Evolutionary conservation across 1,284 basidiomycete genomes (phyloP).

Genomic region (Trichosporon sp.): DNA sequence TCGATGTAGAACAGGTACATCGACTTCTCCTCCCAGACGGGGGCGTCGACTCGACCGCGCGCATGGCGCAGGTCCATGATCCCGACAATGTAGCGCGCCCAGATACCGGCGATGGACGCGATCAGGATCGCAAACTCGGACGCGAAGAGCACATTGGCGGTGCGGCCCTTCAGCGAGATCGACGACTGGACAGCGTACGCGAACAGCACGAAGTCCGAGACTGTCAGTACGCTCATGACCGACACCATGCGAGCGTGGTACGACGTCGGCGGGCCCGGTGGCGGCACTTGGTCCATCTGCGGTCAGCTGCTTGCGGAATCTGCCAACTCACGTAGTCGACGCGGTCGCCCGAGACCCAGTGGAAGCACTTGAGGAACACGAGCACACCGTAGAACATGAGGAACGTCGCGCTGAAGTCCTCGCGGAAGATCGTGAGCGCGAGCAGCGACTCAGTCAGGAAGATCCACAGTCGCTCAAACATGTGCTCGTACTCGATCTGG

Average conservation of each 20-base stretch:
- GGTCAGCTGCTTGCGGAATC: not conserved
- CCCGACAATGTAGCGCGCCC: conserved; percentile 80
- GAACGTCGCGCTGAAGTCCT: conserved; percentile 89
- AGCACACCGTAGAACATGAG: conserved; percentile 86
- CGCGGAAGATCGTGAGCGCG: conserved; percentile 90
- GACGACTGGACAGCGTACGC: conserved; percentile 30
- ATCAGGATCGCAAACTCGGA: conserved; percentile 92
- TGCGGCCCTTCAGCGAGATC: conserved; percentile 58
- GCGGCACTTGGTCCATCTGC: conserved; percentile 93
- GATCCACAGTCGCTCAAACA: conserved; percentile 95
- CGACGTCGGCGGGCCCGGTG: conserved; percentile 70
- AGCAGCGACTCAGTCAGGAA: conserved; percentile 93
- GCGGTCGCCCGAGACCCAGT: conserved; percentile 91
- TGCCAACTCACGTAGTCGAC: conserved; percentile 78
- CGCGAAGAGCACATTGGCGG: conserved; percentile 83
- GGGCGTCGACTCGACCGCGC: conserved; percentile 77
- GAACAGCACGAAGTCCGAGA: conserved; percentile 40
- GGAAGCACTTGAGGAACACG: conserved; percentile 93
- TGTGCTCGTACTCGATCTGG: conserved; percentile 84
- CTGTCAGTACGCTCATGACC: conserved; percentile 36
- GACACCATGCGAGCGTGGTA: conserved; percentile 80
- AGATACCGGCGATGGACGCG: conserved; percentile 67
- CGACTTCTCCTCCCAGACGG: conserved; percentile 95
- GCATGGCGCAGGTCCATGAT: conserved; percentile 75
- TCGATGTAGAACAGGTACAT: conserved; percentile 97